Percentiles rank a stretch among this genome's conserved stretches.
Evolutionary conservation across 2,329 filamentous ascomycete species (phyloP).

Genomic region (Dactylella cylindrospora): DNA sequence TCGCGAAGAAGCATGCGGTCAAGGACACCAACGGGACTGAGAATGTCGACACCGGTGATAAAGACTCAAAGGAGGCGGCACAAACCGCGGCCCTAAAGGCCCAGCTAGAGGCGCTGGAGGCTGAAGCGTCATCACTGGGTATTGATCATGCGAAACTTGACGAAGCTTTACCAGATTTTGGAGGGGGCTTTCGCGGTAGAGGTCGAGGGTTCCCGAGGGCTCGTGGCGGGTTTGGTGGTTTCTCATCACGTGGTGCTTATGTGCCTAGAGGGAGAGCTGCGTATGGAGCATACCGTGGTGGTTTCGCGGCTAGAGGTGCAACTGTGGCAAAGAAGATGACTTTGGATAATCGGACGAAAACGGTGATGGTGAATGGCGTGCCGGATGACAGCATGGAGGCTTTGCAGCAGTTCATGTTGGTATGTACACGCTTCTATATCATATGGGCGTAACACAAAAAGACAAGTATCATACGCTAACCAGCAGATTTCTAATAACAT

Average conservation of each 20-base stretch:
- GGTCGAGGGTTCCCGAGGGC: constrained; percentile 52
- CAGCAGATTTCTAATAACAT: constrained; percentile 11
- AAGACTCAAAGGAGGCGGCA: constrained; percentile 50
- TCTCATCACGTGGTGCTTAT: constrained; percentile 50
- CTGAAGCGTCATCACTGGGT: constrained; percentile 69
- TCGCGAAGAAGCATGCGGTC: constrained; percentile 60
- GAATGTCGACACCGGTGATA: constrained; percentile 38
- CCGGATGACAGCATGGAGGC: constrained; percentile 67
- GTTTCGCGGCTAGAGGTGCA: constrained; percentile 53
- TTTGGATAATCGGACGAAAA: constrained; percentile 74
- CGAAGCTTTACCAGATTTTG: constrained; percentile 52
- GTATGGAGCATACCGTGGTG: constrained; percentile 55
- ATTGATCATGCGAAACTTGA: constrained; percentile 62
- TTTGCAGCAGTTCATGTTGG: constrained; percentile 70
- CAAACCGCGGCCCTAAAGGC: constrained; percentile 68
- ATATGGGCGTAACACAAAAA: background rate
- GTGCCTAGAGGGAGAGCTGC: constrained; percentile 51
- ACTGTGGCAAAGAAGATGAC: constrained; percentile 59
- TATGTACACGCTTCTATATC: constrained; percentile 53
- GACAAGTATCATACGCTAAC: constrained; percentile 45
- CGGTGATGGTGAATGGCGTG: constrained; percentile 66
- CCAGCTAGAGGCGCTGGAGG: constrained; percentile 71
- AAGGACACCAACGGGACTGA: constrained; percentile 28
- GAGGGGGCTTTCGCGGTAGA: constrained; percentile 54
- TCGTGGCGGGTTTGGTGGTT: constrained; percentile 50